Evolutionary conservation across 1,139 yeast genomes (phyloP), one percentile per base, ranked within the genome.

Genomic region (Kodamaea sp.): DNA sequence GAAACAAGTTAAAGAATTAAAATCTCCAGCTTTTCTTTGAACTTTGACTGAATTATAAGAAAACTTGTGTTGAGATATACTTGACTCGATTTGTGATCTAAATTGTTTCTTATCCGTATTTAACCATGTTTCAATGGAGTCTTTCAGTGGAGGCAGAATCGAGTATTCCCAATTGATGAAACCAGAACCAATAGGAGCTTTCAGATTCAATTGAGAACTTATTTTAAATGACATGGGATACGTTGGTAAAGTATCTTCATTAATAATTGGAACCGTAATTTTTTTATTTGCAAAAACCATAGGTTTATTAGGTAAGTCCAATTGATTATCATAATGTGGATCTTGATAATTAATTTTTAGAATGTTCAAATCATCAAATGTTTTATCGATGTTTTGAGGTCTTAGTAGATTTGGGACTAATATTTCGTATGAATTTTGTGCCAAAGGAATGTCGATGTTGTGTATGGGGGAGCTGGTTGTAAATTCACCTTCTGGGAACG

Each of bases 231-330:
- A 49, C 36, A 53, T 39, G 4, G 48, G 46, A 11, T 57, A 37
- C 2, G 37, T 37, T 3, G 48, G 47, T 1, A 54, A 29, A 24
- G 40, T 37, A 2, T 41, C 39, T 2, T 47, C 50, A 31, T 55
- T 53, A 8, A 44, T 41, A 6, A 55, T 49, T 0, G 73, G 70
- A 2, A 81, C 58, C 1, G 55, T 63, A 45, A 81, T 79, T 47
- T 75, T 78, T 42, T 73, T 78, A 15, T 89, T 89, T 0, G 90
- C 89, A 60, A 79, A 81, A 2, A 77, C 59, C 43, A 81, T 70
- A 0, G 94, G 81, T 24, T 63, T 65, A 1, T 60, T 38, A 2
- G 83, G 81, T 5, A 77, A 63, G 47, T 84, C 86, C 1, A 56
- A 53, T 0, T 65, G 58, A 26, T 70, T 65, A 22, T 81, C 73